These are phyloP conservation scores for Wickerhamiella alocasiicola DNA, from an alignment of 805 yeast species.

Conservation along the genomic window DNA sequence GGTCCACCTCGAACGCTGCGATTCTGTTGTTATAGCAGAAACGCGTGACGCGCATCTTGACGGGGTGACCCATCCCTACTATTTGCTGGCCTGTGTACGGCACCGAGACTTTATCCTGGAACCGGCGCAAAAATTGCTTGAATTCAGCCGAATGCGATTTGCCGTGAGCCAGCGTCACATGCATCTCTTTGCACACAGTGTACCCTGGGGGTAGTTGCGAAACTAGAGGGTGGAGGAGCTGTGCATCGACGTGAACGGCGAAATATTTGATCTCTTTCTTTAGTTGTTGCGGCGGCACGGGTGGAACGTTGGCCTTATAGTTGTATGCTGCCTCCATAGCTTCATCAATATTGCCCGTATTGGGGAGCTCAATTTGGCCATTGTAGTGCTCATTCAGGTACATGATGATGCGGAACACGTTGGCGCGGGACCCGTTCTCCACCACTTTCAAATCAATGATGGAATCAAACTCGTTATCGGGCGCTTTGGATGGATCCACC, in stretches of 20 bases:
- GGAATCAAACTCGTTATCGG: constrained; percentile 57
- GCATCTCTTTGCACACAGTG: constrained; percentile 20
- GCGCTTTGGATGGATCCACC: constrained; percentile 34
- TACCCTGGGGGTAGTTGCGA: neutral
- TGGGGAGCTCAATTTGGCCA: neutral
- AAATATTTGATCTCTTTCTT: constrained; percentile 28
- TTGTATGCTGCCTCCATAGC: constrained; percentile 44
- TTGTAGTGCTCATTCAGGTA: constrained; percentile 34
- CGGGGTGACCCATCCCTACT: constrained; percentile 15
- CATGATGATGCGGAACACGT: constrained; percentile 35
- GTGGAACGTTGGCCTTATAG: constrained; percentile 40
- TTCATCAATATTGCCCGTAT: constrained; percentile 24
- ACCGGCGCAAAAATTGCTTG: constrained; percentile 2
- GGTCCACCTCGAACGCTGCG: constrained; percentile 42
- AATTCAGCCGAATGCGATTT: constrained; percentile 6
- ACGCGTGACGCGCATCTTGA: constrained; percentile 33
- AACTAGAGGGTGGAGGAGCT: neutral
- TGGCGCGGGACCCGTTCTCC: constrained; percentile 36
- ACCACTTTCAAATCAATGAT: constrained; percentile 45
- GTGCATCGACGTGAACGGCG: constrained; percentile 31
- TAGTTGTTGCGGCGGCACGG: constrained; percentile 20
- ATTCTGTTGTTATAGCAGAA: constrained; percentile 41
- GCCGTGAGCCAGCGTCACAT: constrained; percentile 27
- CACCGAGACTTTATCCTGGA: constrained; percentile 13
- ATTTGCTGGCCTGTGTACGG: constrained; percentile 10